These are phyloP conservation scores for Alternaria brassicicola DNA, from an alignment of 2,329 filamentous ascomycete genomes.

Conservation along the genomic window DNA sequence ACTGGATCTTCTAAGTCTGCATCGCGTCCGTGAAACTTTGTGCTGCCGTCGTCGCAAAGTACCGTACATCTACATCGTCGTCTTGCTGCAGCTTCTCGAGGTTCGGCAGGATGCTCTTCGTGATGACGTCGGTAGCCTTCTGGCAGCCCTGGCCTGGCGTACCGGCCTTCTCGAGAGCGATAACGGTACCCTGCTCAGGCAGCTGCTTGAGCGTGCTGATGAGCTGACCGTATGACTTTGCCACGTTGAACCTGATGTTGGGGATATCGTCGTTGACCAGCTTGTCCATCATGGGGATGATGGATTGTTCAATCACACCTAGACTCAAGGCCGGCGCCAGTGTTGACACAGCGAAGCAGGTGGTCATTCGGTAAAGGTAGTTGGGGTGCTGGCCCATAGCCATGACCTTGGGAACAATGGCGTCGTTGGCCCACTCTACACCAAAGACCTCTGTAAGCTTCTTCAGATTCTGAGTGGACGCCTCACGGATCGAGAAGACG, in stretches of 20 bases:
- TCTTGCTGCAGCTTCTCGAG: slow-evolving; percentile 96
- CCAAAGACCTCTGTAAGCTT: slow-evolving; percentile 99
- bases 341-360: slow-evolving; percentile 98
- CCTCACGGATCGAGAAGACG: slow-evolving; percentile 97
- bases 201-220: slow-evolving; percentile 91
- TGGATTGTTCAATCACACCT: slow-evolving; percentile 89
- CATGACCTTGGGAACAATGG: slow-evolving; percentile 98
- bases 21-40: slow-evolving; percentile 55
- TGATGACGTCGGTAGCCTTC: slow-evolving; percentile 78
- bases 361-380: slow-evolving; percentile 99
- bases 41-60: slow-evolving; percentile 91
- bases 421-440: slow-evolving; percentile 94
- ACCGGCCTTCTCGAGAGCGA: slow-evolving; percentile 81
- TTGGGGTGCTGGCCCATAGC: slow-evolving; percentile 98
- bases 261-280: slow-evolving; percentile 94
- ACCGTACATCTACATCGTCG: slow-evolving; percentile 96
- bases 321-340: slow-evolving; percentile 91
- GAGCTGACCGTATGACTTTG: slow-evolving; percentile 92
- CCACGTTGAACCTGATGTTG: slow-evolving; percentile 99
- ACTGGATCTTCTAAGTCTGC: slow-evolving; percentile 44
- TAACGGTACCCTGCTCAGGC: slow-evolving; percentile 85
- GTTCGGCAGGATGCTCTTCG: slow-evolving; percentile 84
- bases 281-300: slow-evolving; percentile 94
- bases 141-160: slow-evolving; percentile 65
- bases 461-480: slow-evolving; percentile 95